Percentiles rank a stretch among this genome's conserved stretches.
Evolutionary conservation across 1,139 yeast genomes (phyloP).

Genomic region (Nakaseomyces uthaithaninus): DNA sequence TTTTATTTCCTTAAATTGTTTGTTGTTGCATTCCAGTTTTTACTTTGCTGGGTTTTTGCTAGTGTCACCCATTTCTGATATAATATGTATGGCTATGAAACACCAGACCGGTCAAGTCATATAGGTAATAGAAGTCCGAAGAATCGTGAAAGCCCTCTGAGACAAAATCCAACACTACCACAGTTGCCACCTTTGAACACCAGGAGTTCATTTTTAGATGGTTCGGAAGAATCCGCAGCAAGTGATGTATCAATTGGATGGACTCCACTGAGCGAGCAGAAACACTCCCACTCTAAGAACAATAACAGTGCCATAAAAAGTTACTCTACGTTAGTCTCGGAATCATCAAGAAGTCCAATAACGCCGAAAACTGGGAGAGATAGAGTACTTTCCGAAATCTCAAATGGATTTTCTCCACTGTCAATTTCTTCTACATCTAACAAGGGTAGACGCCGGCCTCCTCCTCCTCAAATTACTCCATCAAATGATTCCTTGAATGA

Average conservation of each 20-base stretch:
- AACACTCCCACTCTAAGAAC: constrained; percentile 2
- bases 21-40: too few relatives aligned
- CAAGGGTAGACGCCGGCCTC: constrained; percentile 15
- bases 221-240: constrained; percentile 5
- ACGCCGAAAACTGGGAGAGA: background rate
- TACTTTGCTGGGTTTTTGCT: too few relatives aligned
- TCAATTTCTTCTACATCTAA: constrained; percentile 7
- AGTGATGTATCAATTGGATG: constrained; percentile 18
- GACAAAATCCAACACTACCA: constrained; percentile 15
- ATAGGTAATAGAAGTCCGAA: background rate
- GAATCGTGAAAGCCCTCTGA: background rate
- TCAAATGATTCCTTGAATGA: constrained; percentile 5
- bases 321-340: constrained; percentile 4
- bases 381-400: background rate
- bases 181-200: constrained; percentile 28
- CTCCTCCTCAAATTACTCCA: constrained; percentile 11
- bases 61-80: too few relatives aligned
- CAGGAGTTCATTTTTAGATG: constrained; percentile 16
- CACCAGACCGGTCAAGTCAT: background rate
- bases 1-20: too few relatives aligned
- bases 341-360: constrained; percentile 7
- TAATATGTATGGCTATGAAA: constrained; percentile 7
- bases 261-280: constrained; percentile 15
- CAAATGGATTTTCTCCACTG: background rate
- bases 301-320: background rate